Percentiles rank a stretch among this genome's conserved stretches.
Evolutionary conservation across 2,329 filamentous ascomycete species (phyloP).

Genomic region (Ophiostoma sp.): DNA sequence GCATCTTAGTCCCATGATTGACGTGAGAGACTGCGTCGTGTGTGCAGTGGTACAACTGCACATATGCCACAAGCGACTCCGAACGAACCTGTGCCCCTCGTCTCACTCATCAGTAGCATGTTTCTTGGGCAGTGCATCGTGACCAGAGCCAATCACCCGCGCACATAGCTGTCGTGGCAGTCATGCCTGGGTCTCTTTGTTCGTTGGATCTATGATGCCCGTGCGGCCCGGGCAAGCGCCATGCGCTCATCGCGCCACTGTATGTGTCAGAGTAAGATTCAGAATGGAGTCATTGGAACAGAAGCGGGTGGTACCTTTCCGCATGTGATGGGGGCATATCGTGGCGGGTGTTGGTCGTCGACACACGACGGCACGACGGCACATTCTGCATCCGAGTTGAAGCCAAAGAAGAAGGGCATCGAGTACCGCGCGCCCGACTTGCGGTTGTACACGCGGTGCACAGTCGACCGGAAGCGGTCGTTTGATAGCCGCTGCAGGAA

Average conservation of each 20-base stretch:
- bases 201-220: background rate
- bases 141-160: background rate
- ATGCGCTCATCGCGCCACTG: conserved; percentile 28
- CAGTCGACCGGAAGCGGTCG: conserved; percentile 27
- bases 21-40: background rate
- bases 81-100: background rate
- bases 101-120: background rate
- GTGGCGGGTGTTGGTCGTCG: conserved; percentile 37
- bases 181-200: background rate
- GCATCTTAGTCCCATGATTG: background rate
- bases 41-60: background rate
- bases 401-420: conserved; percentile 34
- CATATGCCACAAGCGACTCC: background rate
- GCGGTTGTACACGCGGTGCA: conserved; percentile 27
- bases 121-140: background rate
- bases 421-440: conserved; percentile 24
- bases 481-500: conserved; percentile 28
- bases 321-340: conserved; percentile 43
- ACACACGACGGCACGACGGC: conserved; percentile 40
- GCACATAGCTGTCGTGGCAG: background rate
- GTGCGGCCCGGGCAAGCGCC: conserved; percentile 18
- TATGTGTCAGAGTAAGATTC: background rate
- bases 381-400: conserved; percentile 43
- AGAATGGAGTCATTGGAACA: background rate
- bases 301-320: conserved; percentile 29